Evolutionary conservation across 208 protist species (phyloP), one percentile per base, ranked within the genome.

Genomic region (Leishmania tarentolae): DNA sequence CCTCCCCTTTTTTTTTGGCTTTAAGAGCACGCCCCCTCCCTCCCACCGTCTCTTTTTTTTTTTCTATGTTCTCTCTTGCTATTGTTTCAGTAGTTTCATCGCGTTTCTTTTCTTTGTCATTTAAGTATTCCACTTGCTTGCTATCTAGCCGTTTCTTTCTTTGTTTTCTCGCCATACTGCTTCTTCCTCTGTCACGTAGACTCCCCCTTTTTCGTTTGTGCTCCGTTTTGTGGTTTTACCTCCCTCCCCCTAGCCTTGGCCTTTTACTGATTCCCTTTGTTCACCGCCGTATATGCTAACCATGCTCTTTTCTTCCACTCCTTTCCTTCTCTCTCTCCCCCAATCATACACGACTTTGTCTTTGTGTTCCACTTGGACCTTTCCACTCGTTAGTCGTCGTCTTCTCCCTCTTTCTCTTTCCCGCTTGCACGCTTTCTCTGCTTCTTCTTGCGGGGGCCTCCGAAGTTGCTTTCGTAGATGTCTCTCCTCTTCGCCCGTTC

Each of bases 1-100:
- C n/a, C n/a, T n/a, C n/a, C n/a, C n/a, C n/a, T 65, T 81, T 81
- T 47, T 9, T 81, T 52, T 53, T 53, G 6, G 50, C 50, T 21
- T 53, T 53, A 1, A 21, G 50, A 21, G 50, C 50, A 53, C 15
- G 15, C 13, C 50, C 13, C 8, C 47, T 11, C 13, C 50, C 50
- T 21, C 28, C 57, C 13, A 21, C 56, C 57, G 9, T 5, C n/a
- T 9, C 3, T 28, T 35, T 63, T 61, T 24, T 61, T 13, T 63
- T 28, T 11, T 31, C 3, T 31, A 31, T 15, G 9, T 63, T 63
- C 57, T 35, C 57, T 13, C 7, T 15, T 31, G n/a, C 15, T 28
- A 19, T 31, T 31, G 57, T 11, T 35, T 31, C 24, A 63, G n/a
- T n/a, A n/a, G n/a, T n/a, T 28, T 63, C 28, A 13, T 28, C 28